These are phyloP conservation scores for Helichrysum umbraculigerum DNA, from an alignment of 129 eudicot genomes.

Conservation along the genomic window DNA sequence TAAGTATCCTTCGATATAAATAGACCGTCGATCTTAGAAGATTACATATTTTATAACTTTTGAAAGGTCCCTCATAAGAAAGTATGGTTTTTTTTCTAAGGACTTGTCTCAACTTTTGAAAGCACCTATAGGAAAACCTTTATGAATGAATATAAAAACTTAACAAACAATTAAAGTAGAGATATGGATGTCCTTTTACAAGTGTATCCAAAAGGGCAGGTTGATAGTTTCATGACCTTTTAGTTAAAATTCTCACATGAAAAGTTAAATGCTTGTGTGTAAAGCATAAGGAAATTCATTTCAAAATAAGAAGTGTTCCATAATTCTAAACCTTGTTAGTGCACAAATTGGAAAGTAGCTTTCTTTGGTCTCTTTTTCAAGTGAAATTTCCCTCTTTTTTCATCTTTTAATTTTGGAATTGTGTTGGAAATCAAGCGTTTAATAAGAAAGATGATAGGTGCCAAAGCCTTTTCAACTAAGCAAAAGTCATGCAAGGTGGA, in stretches of 20 bases:
- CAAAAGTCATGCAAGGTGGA: constrained; percentile 43
- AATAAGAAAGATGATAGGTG: constrained; percentile 25
- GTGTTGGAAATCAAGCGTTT: constrained; percentile 16
- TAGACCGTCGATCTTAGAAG: not conserved
- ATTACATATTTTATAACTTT: not conserved
- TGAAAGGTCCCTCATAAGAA: constrained; percentile 20
- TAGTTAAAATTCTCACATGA: constrained; percentile 30
- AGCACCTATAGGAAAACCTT: constrained; percentile 25
- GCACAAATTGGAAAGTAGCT: constrained; percentile 36
- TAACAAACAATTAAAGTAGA: constrained; percentile 22
- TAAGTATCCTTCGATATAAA: not conserved
- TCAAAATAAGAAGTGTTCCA: constrained; percentile 29
- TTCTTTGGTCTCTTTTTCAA: constrained; percentile 28
- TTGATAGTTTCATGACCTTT: constrained; percentile 27
- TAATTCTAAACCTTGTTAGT: constrained; percentile 38
- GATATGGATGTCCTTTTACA: constrained; percentile 39
- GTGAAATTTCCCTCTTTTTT: constrained; percentile 34
- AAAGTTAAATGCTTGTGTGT: constrained; percentile 60
- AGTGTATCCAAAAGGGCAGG: constrained; percentile 46
- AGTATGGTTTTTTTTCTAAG: constrained; percentile 23
- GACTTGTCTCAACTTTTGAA: constrained; percentile 56
- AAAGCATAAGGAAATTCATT: constrained; percentile 40
- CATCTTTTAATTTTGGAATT: not conserved
- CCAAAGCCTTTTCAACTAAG: constrained; percentile 36
- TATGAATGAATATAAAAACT: constrained; percentile 40